Evolutionary conservation across 192 early-diverging fungal genomes (phyloP).

Genomic region (Bifiguratus adelaidae): DNA sequence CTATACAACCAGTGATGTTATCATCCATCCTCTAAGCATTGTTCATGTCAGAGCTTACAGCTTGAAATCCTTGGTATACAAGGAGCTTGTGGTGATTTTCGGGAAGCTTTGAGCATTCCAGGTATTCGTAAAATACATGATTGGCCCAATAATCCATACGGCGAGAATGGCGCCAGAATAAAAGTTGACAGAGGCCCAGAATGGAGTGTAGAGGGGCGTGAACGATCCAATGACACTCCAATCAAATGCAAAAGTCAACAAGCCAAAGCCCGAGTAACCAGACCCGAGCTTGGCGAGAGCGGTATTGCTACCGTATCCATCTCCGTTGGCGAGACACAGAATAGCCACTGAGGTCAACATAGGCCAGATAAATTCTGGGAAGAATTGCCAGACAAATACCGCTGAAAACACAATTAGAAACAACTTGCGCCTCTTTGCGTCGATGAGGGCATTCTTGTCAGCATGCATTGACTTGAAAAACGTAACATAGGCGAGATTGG

Average conservation of each 20-base stretch:
- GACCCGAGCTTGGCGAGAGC: not conserved
- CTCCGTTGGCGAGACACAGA: conserved; percentile 1
- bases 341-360: conserved; percentile 14
- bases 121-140: conserved; percentile 49
- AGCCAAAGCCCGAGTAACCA: not conserved
- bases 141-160: conserved; percentile 60
- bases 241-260: conserved; percentile 2
- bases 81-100: conserved; percentile 21
- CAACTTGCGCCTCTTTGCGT: conserved; percentile 13
- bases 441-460: too few species aligned
- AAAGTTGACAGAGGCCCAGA: conserved; percentile 51
- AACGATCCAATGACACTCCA: conserved; percentile 6
- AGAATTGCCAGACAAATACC: conserved; percentile 27
- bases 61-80: conserved; percentile 13
- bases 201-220: conserved; percentile 7
- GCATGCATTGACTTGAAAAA: conserved; percentile 14
- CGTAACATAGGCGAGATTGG: conserved; percentile 7
- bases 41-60: not conserved
- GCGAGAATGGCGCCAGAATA: conserved; percentile 48
- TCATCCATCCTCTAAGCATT: too few species aligned
- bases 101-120: conserved; percentile 33
- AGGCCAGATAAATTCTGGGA: conserved; percentile 29
- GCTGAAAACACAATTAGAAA: conserved; percentile 24
- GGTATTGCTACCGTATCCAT: not conserved
- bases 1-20: conserved; percentile 40